Conservation (phyloP, 106 monocot species). For the Acanthochlamys bracteata region DNA sequence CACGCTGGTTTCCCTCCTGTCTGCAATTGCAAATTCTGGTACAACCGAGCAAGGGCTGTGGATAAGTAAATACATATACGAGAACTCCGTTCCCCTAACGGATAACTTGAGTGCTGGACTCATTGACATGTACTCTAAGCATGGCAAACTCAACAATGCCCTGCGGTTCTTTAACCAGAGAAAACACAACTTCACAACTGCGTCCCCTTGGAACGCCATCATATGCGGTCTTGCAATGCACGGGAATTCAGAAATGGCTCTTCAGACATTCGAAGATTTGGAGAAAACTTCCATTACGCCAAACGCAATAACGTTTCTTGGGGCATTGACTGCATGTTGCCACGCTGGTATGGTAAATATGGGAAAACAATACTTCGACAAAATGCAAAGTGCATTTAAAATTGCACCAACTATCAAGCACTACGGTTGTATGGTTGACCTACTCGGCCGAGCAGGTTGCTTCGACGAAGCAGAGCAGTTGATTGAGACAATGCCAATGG, state of each 20-base stretch:
- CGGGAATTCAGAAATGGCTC: slow-evolving; percentile 28
- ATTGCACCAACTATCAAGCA: slow-evolving; percentile 53
- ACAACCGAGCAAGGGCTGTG: slow-evolving; percentile 45
- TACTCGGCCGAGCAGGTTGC: slow-evolving; percentile 49
- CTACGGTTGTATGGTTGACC: slow-evolving; percentile 78
- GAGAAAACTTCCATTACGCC: slow-evolving; percentile 28
- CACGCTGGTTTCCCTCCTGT: slow-evolving; percentile 43
- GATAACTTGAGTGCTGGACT: slow-evolving; percentile 44
- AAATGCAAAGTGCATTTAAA: slow-evolving; percentile 38
- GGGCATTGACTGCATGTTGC: slow-evolving; percentile 62
- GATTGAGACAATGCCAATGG: slow-evolving; percentile 45
- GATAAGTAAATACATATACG: slow-evolving; percentile 33
- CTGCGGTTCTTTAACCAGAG: slow-evolving; percentile 26
- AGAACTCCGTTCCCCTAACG: slow-evolving; percentile 28
- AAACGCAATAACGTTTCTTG: slow-evolving; percentile 65
- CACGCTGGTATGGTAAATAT: slow-evolving; percentile 46
- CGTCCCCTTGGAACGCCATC: slow-evolving; percentile 70
- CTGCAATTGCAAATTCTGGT: slow-evolving; percentile 45
- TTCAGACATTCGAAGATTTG: slow-evolving; percentile 33
- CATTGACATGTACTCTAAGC: slow-evolving; percentile 70
- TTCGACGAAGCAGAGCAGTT: slow-evolving; percentile 54
- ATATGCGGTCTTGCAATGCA: slow-evolving; percentile 55
- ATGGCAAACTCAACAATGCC: slow-evolving; percentile 36
- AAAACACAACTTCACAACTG: background rate
- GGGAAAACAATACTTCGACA: slow-evolving; percentile 37